Evolutionary conservation across 2,329 filamentous ascomycete genomes (phyloP).

Genomic region (Chalaropsis ovoidea): DNA sequence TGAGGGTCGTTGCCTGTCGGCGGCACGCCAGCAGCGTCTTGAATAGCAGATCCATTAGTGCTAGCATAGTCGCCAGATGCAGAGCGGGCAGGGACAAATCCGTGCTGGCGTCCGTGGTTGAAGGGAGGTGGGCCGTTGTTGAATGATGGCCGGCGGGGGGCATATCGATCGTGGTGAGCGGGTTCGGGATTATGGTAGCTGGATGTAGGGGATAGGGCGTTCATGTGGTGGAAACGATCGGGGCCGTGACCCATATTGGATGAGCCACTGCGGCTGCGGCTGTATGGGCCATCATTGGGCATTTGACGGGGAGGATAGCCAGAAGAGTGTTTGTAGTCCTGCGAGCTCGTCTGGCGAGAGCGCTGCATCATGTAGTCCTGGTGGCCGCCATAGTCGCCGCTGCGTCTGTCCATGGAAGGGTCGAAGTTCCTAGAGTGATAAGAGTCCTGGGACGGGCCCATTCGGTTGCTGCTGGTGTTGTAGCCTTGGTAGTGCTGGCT

Average conservation of each 20-base stretch:
- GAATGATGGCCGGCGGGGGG: conserved; percentile 22
- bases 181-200: conserved; percentile 10
- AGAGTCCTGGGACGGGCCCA: conserved; percentile 7
- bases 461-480: conserved; percentile 1
- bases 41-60: background rate
- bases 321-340: conserved; percentile 21
- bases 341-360: conserved; percentile 21
- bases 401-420: conserved; percentile 17
- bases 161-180: conserved; percentile 17
- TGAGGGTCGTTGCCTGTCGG: background rate
- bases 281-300: conserved; percentile 18
- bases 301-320: conserved; percentile 22
- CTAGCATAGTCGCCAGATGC: background rate
- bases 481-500: conserved; percentile 25
- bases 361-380: conserved; percentile 15
- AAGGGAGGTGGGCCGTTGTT: conserved; percentile 20
- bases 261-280: conserved; percentile 21
- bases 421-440: conserved; percentile 18
- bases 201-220: background rate
- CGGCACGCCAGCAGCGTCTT: background rate
- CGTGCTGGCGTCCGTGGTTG: conserved; percentile 10
- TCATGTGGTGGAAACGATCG: conserved; percentile 20
- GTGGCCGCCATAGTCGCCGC: conserved; percentile 15
- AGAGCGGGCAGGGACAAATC: background rate
- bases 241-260: conserved; percentile 19